These are phyloP conservation scores for Rhodotorula kratochvilovae DNA, from an alignment of 768 basidiomycete genomes.

Conservation along the genomic window DNA sequence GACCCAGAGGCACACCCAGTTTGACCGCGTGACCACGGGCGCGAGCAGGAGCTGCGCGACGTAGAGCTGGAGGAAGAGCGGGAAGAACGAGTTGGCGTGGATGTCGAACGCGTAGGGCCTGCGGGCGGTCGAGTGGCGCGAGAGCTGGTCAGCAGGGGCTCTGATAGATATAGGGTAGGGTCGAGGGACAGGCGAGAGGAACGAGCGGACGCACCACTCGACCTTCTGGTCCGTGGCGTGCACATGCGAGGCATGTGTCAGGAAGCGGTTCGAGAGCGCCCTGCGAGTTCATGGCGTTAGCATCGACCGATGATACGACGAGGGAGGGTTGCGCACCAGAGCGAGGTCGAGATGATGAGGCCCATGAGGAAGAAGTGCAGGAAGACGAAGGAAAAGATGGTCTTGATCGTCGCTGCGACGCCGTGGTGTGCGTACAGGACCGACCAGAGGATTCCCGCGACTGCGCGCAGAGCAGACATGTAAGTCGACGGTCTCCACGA, in stretches of 20 bases:
- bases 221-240: constrained; percentile 34
- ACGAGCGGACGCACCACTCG: constrained; percentile 32
- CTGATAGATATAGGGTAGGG: neutral
- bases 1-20: constrained; percentile 89
- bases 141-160: constrained; percentile 44
- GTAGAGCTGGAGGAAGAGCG: constrained; percentile 83
- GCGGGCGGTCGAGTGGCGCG: constrained; percentile 60
- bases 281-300: neutral
- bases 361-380: constrained; percentile 83
- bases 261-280: constrained; percentile 40
- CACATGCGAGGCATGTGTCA: constrained; percentile 40
- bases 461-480: constrained; percentile 50
- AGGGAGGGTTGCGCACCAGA: constrained; percentile 56
- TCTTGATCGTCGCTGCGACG: constrained; percentile 59
- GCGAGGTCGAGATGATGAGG: constrained; percentile 63
- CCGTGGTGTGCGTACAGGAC: constrained; percentile 68
- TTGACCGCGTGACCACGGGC: constrained; percentile 72
- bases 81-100: constrained; percentile 95
- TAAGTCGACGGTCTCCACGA: neutral
- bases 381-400: constrained; percentile 69
- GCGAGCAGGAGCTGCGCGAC: constrained; percentile 80
- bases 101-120: constrained; percentile 92
- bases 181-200: constrained; percentile 57
- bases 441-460: constrained; percentile 78
- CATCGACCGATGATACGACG: neutral